Evolutionary conservation across 495 filamentous ascomycete species (phyloP).

Genomic region (Neohortaea acidophila): DNA sequence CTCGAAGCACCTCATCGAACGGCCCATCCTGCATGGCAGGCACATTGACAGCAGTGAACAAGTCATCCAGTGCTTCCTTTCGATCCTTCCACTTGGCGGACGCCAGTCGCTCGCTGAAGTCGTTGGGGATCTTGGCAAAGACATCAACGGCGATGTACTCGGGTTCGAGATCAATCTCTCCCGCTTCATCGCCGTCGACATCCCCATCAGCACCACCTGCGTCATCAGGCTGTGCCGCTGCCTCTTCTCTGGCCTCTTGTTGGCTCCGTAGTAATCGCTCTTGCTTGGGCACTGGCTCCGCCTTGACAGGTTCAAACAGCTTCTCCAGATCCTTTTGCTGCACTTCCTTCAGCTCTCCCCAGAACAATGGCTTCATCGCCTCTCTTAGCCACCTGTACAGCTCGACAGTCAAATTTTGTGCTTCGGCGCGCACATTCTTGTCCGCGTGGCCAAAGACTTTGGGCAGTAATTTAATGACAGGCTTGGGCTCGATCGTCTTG

Average conservation of each 20-base stretch:
- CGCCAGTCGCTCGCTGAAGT: conserved; percentile 64
- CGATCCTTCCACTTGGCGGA: conserved; percentile 98
- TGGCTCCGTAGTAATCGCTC: conserved; percentile 79
- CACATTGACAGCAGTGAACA: conserved; percentile 62
- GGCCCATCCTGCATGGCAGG: conserved; percentile 84
- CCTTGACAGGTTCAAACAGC: conserved; percentile 81
- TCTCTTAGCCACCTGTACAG: conserved; percentile 95
- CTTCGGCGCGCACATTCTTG: conserved; percentile 95
- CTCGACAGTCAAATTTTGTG: conserved; percentile 80
- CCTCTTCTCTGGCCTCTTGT: conserved; percentile 61
- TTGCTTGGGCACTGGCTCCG: conserved; percentile 76
- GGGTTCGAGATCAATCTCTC: conserved; percentile 60
- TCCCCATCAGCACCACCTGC: conserved; percentile 31
- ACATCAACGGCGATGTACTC: conserved; percentile 73
- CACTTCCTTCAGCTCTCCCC: conserved; percentile 85
- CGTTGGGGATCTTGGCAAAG: conserved; percentile 61
- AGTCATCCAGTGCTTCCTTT: conserved; percentile 80
- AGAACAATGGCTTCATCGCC: conserved; percentile 96
- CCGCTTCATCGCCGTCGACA: conserved; percentile 53
- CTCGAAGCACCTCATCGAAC: conserved; percentile 67
- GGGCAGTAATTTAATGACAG: conserved; percentile 75
- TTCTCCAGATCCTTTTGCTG: conserved; percentile 92
- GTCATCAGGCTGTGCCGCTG: conserved; percentile 41
- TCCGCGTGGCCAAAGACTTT: conserved; percentile 93
- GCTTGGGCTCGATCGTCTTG: conserved; percentile 92